Percentiles rank a stretch among this genome's conserved stretches.
Conservation (phyloP, 192 early-diverging fungal species). For the Gamsiella multidivaricata region DNA sequence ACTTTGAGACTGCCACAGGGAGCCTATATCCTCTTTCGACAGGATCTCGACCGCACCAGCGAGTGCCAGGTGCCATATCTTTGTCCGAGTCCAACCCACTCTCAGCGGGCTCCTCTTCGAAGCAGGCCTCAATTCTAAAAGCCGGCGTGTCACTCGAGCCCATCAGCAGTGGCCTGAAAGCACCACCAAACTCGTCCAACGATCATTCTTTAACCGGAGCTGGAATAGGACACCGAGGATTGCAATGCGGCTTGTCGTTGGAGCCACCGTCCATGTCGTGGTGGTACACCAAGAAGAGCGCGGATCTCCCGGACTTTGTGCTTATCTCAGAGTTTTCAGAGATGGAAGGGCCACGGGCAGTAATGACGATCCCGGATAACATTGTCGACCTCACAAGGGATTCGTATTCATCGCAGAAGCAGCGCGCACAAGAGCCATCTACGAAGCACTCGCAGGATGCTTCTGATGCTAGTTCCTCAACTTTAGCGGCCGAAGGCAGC, state of each 20-base stretch:
- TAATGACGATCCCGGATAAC: slow-evolving; percentile 57
- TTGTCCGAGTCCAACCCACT: slow-evolving; percentile 25
- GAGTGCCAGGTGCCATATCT: slow-evolving; percentile 9
- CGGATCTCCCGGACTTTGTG: slow-evolving; percentile 59
- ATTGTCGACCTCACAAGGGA: slow-evolving; percentile 50
- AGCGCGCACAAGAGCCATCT: slow-evolving; percentile 24
- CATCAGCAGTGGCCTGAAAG: slow-evolving; percentile 6
- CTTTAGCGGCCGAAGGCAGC: slow-evolving; percentile 11
- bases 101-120: slow-evolving; percentile 1
- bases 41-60: slow-evolving; percentile 19
- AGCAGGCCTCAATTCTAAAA: neutral
- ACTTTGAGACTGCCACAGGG: slow-evolving; percentile 7
- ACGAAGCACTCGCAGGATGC: slow-evolving; percentile 21
- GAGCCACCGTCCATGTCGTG: slow-evolving; percentile 21
- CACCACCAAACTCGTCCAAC: slow-evolving; percentile 1
- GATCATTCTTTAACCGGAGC: neutral
- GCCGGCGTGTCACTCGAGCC: slow-evolving; percentile 4
- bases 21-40: slow-evolving; percentile 6
- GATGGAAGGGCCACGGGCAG: slow-evolving; percentile 61
- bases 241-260: slow-evolving; percentile 3
- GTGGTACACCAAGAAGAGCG: slow-evolving; percentile 30
- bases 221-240: neutral
- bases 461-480: slow-evolving; percentile 22
- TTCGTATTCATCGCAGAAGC: slow-evolving; percentile 42
- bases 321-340: slow-evolving; percentile 66